Evolutionary conservation across 441 rosid genomes (phyloP).

Genomic region (Adansonia grandidieri): DNA sequence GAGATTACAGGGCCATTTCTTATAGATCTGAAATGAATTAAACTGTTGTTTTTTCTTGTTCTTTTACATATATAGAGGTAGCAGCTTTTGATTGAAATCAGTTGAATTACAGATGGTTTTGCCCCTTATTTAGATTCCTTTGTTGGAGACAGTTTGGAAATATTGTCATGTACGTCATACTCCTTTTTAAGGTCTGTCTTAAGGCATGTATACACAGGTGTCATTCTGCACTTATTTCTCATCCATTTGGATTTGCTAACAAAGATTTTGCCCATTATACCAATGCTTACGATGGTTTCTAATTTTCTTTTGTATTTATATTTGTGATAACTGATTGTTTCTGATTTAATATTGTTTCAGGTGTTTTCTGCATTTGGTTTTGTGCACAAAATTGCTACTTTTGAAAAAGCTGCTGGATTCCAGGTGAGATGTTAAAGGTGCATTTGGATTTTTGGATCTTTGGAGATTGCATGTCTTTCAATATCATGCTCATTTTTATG

Average conservation of each 20-base stretch:
- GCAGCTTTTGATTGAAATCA: constrained; percentile 52
- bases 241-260: constrained; percentile 45
- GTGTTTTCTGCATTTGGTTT: constrained; percentile 99
- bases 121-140: constrained; percentile 75
- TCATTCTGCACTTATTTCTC: constrained; percentile 76
- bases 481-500: constrained; percentile 21
- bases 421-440: constrained; percentile 57
- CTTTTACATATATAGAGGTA: constrained; percentile 30
- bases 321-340: constrained; percentile 26
- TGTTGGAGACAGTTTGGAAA: constrained; percentile 83
- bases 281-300: constrained; percentile 40
- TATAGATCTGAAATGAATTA: constrained; percentile 23
- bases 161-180: constrained; percentile 72
- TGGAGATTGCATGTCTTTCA: constrained; percentile 17
- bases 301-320: constrained; percentile 21
- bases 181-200: constrained; percentile 77
- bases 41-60: constrained; percentile 22
- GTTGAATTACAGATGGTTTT: constrained; percentile 73
- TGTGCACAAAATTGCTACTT: constrained; percentile 98
- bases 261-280: constrained; percentile 19
- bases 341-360: constrained; percentile 49
- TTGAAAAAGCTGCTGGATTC: constrained; percentile 98
- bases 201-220: constrained; percentile 78
- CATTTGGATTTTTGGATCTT: constrained; percentile 4
- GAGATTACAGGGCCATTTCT: not conserved